Base-by-base conservation (phyloP, 305 asterid genomes). In the Rubia occidens region DNA sequence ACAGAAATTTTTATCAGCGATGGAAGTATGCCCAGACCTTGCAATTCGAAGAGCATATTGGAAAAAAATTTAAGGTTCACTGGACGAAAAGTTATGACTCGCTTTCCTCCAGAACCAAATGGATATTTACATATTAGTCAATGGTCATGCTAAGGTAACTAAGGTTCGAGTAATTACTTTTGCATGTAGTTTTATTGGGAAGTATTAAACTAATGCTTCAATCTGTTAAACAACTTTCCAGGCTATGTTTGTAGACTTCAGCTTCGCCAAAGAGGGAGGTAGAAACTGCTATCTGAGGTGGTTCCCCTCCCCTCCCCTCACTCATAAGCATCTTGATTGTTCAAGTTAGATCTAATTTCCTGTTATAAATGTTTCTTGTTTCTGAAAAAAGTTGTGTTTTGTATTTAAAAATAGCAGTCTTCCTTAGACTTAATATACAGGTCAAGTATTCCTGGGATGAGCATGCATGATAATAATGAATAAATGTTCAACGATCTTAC, bases 231-330 rank as follows among this genome's bases (percentile, higher is more conserved):
- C 18, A 15, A 64, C 17, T 65, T 3, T 72, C 20, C 78, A 90
- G 97, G 97, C 99, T 76, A 94, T 94, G 99, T 94, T 89, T 82
- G 89, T 90, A 72, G 95, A 94, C 81, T 94, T 90, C 79, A 96
- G 99, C 62, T 84, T 90, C 58, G 99, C 96, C 55, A 86, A 90
- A 78, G 99, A 94, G 66, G 85, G 96, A 82, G 90, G 82, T 75
- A 98, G 97, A 77, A 75, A 87, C 83, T 95, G 99, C 85, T 91
- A 91, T 74, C 78, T 95, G 74, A 89, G 99, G 99, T 91, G 56
- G 51, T 76, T 55, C 77, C 69, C n/a, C n/a, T n/a, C n/a, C n/a
- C n/a, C n/a, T n/a, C n/a, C n/a, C n/a, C n/a, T n/a, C n/a, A n/a
- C n/a, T 56, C 40, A 35, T 20, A 67, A 14, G 61, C 60, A 53